phyloP scores from a whole-genome alignment of 345 rosid species.

The Brassica incana region DNA sequence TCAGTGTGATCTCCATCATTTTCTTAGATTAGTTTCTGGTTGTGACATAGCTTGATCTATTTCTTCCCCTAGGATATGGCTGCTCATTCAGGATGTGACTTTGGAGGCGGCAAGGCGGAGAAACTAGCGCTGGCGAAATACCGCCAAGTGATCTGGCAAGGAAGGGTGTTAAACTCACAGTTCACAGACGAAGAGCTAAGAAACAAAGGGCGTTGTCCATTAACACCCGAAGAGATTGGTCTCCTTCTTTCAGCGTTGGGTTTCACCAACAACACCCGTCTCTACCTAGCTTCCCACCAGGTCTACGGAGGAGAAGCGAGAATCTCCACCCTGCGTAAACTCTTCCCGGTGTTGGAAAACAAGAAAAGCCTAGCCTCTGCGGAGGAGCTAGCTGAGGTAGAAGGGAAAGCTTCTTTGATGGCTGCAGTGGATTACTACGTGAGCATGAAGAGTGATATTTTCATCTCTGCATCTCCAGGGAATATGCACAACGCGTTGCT shows the following conservation, averaged over 20 bases:
- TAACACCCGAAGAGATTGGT: conserved; percentile 97
- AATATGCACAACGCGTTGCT: conserved; percentile 97
- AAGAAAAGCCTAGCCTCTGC: conserved; percentile 81
- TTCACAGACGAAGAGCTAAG: conserved; percentile 79
- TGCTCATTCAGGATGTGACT: conserved; percentile 96
- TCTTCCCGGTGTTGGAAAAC: conserved; percentile 84
- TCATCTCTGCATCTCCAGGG: conserved; percentile 96
- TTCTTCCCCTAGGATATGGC: conserved; percentile 74
- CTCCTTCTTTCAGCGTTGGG: conserved; percentile 84
- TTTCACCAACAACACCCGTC: conserved; percentile 77
- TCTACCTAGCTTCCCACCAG: conserved; percentile 94
- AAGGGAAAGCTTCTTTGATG: conserved; percentile 80
- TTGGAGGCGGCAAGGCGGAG: conserved; percentile 98
- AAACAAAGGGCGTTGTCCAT: conserved; percentile 91
- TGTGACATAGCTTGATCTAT: background rate
- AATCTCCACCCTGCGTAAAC: conserved; percentile 60
- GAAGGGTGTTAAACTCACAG: conserved; percentile 87
- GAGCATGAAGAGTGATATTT: conserved; percentile 88
- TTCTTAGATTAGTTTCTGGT: background rate
- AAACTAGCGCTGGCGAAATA: conserved; percentile 81
- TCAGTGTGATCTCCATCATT: conserved; percentile 40
- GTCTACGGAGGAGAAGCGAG: conserved; percentile 96
- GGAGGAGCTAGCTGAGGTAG: conserved; percentile 58
- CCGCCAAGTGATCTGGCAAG: conserved; percentile 91
- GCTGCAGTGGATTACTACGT: conserved; percentile 95